Base-by-base conservation (phyloP, 2,329 filamentous ascomycete genomes). In the Aureobasidium sp. region DNA sequence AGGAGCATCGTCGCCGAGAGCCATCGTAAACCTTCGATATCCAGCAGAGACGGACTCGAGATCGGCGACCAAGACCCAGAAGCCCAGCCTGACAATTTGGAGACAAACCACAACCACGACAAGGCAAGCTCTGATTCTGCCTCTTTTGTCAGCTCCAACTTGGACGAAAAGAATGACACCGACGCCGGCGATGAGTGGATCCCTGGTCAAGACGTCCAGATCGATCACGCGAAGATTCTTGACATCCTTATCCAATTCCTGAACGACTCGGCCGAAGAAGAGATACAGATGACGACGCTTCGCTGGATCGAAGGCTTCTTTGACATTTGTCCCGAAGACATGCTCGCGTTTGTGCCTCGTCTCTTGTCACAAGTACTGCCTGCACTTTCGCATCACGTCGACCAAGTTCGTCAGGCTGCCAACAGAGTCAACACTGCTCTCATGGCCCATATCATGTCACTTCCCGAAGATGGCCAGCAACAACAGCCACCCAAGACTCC, bases 281-380 rank as follows among this genome's bases (percentile, higher is more conserved):
- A 96, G 70, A 92, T 95, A 66, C 84, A 97, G 48, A 81, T 97
- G 42, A 95, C 96, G 59, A 91, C 92, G 3, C 80, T 99, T 31
- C 85, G 91, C 65, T 99, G 94, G 94, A 91, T 99, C 66, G 91
- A 97, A 67, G 89, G 89, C 64, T 97, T 99, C 72, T 88, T 99
- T 68, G 92, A 97, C 66, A 97, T 99, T 49, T 97, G 92, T 68
- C 93, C 94, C 0, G 94, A 97, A 72, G 94, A 99, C 70, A 95
- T 99, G 4, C 81, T 99, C 45, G 89, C 90, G 4, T 97, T 97
- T 73, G 94, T 96, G 0, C 95, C 95, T 25, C 90, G 91, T 68
- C 87, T 99, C 34, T 78, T 99, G 47, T 91, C 91, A 1, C 90
- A 97, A 70, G 88, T 99, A 62, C 82, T 99, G 31, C 95, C 94